Percentiles rank a stretch among this genome's conserved stretches.
These are phyloP conservation scores for Nitzschia palea DNA, from an alignment of 108 stramenopile genomes.

Conservation along the genomic window DNA sequence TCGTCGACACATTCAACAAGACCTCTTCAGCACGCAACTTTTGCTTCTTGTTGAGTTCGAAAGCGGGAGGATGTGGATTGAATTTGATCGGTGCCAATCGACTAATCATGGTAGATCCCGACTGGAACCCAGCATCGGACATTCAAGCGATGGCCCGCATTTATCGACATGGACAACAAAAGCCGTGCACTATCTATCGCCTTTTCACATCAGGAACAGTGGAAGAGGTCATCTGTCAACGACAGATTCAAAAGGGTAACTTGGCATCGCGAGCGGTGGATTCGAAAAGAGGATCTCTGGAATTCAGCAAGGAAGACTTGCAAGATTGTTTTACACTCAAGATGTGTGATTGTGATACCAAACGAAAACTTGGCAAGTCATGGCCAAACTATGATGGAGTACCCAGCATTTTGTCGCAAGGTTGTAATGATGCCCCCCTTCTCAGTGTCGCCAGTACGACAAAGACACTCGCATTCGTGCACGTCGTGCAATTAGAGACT, in stretches of 20 bases:
- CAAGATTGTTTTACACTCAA: conserved; percentile 71
- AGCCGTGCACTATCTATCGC: conserved; percentile 78
- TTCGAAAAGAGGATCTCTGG: conserved; percentile 21
- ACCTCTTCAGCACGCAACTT: conserved; percentile 57
- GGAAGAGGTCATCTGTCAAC: conserved; percentile 66
- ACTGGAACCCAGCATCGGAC: conserved; percentile 88
- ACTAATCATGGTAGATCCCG: conserved; percentile 70
- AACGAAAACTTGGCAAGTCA: conserved; percentile 57
- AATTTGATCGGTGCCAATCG: conserved; percentile 86
- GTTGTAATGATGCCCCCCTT: conserved; percentile 42
- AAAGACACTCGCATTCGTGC: conserved; percentile 47
- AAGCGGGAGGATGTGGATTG: conserved; percentile 89
- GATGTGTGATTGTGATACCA: conserved; percentile 63
- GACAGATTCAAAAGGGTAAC: conserved; percentile 73
- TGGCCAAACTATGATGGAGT: conserved; percentile 65
- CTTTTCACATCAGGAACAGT: conserved; percentile 81
- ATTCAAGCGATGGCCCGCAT: conserved; percentile 87
- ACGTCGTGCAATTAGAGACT: too few relatives aligned
- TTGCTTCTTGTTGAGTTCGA: conserved; percentile 82
- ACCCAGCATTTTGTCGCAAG: conserved; percentile 22
- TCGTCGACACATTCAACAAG: conserved; percentile 90
- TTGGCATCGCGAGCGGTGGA: conserved; percentile 53
- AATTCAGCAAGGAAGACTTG: conserved; percentile 70
- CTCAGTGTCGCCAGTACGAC: conserved; percentile 35
- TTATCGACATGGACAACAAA: conserved; percentile 86